Percentiles rank a stretch among this genome's conserved stretches.
Evolutionary conservation across 23 red algal species (phyloP).

Genomic region (Chondrus crispus): DNA sequence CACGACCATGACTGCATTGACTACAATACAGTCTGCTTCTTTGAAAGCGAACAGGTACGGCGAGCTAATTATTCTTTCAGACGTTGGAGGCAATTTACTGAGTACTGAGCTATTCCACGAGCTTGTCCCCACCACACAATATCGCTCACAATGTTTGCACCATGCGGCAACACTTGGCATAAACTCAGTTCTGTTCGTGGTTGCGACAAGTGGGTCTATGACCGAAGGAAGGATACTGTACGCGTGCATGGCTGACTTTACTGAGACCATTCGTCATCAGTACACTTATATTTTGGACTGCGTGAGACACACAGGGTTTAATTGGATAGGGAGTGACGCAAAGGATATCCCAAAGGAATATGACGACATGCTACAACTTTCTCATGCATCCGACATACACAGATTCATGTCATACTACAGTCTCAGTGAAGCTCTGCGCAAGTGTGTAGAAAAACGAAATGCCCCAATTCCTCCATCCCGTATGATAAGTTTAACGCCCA

Average conservation of each 20-base stretch:
- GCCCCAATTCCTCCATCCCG: neutral
- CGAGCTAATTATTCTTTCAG: neutral
- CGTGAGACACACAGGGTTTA: neutral
- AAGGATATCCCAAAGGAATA: neutral
- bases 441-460: neutral
- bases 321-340: neutral
- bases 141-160: neutral
- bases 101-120: neutral
- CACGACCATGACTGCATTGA: neutral
- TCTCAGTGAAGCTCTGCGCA: neutral
- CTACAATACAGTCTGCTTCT: neutral
- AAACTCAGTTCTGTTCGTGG: neutral
- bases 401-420: neutral
- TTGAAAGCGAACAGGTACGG: neutral
- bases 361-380: neutral
- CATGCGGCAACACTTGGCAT: neutral
- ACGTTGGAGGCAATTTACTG: neutral
- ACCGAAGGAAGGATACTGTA: neutral
- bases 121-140: neutral
- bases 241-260: neutral
- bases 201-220: neutral
- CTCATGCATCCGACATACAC: slow-evolving; percentile 3
- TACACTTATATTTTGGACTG: neutral
- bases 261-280: neutral
- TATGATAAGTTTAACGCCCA: neutral